Conservation (phyloP, 1,284 basidiomycete species). For the Pisolithus thermaeus region DNA sequence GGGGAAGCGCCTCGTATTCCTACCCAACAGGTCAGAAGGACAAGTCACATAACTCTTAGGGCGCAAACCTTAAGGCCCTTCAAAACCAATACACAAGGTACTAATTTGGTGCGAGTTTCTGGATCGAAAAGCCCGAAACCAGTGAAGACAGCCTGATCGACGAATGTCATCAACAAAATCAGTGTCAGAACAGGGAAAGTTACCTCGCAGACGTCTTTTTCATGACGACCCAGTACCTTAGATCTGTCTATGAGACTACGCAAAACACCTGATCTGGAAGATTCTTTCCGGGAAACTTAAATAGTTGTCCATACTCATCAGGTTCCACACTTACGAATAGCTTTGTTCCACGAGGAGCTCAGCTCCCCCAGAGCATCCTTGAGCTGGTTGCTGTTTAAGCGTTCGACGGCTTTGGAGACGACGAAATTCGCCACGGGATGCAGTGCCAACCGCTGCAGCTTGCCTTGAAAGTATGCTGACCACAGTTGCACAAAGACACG, state of each 20-base stretch:
- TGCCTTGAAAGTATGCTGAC: conserved; percentile 70
- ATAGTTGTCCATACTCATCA: conserved; percentile 2
- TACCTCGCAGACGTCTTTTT: conserved; percentile 45
- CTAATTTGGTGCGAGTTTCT: conserved; percentile 44
- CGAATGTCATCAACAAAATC: conserved; percentile 3
- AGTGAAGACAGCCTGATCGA: conserved; percentile 47
- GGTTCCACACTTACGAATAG: conserved; percentile 45
- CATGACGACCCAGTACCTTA: conserved; percentile 38
- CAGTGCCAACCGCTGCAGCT: conserved; percentile 62
- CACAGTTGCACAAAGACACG: conserved; percentile 67
- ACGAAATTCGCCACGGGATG: conserved; percentile 94
- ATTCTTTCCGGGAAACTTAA: conserved; percentile 31
- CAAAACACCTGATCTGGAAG: conserved; percentile 59
- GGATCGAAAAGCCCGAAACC: conserved; percentile 52
- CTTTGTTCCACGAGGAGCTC: conserved; percentile 43
- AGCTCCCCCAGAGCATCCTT: conserved; percentile 54
- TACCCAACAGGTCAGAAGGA: conserved; percentile 13
- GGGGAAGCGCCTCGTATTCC: conserved; percentile 30
- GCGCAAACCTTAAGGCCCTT: conserved; percentile 48
- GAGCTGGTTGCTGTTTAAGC: conserved; percentile 54
- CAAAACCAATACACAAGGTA: conserved; percentile 62
- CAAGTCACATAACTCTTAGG: background rate
- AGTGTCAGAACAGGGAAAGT: conserved; percentile 7
- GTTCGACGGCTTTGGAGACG: conserved; percentile 68
- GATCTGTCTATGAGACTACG: conserved; percentile 69